Evolutionary conservation across 148 eudicot genomes (phyloP).

Genomic region (Rhododendron kiyosumense): DNA sequence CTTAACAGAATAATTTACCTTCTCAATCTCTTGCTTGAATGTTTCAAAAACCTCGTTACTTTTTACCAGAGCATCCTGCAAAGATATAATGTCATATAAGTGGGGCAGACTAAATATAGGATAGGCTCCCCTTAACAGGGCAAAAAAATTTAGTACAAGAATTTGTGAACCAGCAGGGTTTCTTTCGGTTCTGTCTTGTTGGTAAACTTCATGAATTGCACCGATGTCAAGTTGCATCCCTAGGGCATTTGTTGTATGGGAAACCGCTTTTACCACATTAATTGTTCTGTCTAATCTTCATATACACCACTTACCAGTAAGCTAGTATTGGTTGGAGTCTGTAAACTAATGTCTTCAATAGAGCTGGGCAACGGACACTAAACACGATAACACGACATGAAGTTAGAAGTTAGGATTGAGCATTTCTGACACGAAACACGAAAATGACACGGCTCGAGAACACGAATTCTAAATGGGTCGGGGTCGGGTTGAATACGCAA

Average conservation of each 20-base stretch:
- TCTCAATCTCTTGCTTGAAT: conserved; percentile 92
- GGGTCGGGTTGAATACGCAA: no score
- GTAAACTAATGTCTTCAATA: background rate
- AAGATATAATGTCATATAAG: conserved; percentile 7
- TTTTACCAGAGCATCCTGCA: conserved; percentile 90
- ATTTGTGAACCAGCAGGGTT: background rate
- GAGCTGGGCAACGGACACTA: no score
- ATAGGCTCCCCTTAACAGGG: background rate
- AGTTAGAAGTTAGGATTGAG: no score
- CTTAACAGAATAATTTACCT: conserved; percentile 39
- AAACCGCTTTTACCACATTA: background rate
- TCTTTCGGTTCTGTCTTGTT: background rate
- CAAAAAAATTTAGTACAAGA: background rate
- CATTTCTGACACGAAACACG: no score
- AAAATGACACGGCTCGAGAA: no score
- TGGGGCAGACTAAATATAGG: background rate
- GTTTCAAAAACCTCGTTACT: conserved; percentile 98
- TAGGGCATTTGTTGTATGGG: background rate
- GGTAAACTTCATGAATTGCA: conserved; percentile 1
- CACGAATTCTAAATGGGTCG: no score
- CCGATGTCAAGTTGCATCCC: background rate
- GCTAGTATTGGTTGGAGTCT: background rate
- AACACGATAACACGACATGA: no score
- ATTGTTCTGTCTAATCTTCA: background rate
- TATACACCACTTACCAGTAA: background rate